Evolutionary conservation across 2,329 filamentous ascomycete species (phyloP), one percentile per base, ranked within the genome.

Genomic region (Apiospora sp.): DNA sequence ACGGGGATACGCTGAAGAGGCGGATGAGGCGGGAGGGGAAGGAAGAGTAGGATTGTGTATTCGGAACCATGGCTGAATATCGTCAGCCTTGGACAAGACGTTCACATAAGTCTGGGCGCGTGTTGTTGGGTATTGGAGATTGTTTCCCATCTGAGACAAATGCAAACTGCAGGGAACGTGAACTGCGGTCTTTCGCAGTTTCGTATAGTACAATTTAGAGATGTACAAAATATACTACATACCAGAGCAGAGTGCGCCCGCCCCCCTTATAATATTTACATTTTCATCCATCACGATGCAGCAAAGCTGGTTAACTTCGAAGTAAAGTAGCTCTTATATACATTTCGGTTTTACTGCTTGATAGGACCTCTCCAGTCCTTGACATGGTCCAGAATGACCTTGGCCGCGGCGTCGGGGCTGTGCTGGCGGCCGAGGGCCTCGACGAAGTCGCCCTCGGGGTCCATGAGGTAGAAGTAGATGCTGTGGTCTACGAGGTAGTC

Each of bases 381-480:
- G 81, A 98, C 92, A 83, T 99, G 96, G 74, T 93, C 92, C 73
- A 92, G 83, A 71, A 99, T 98, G 72, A 98, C 86, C 83, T 91
- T 92, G 8, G 95, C 93, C 1, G 92, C 96, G 79, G 94, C 90
- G 75, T 96, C 92, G 0, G 96, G 94, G 58, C 94, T 97, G 84
- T 98, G 95, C 84, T 99, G 96, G 75, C 96, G 88, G 24, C 96
- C 96, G 79, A 99, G 92, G 16, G 95, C 97, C 86, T 99, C 97
- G 41, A 99, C 96, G 83, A 99, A 99, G 82, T 99, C 95, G 27
- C 96, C 96, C 78, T 98, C 95, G 0, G 96, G 96, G 82, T 98
- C 96, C 96, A 99, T 99, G 77, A 99, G 85, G 83, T 99, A 99
- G 80, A 99, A 99, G 87, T 99, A 99, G 78, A 99, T 99, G 83